These are phyloP conservation scores for Cucurbita pepo DNA, from an alignment of 306 rosid genomes.

Conservation along the genomic window DNA sequence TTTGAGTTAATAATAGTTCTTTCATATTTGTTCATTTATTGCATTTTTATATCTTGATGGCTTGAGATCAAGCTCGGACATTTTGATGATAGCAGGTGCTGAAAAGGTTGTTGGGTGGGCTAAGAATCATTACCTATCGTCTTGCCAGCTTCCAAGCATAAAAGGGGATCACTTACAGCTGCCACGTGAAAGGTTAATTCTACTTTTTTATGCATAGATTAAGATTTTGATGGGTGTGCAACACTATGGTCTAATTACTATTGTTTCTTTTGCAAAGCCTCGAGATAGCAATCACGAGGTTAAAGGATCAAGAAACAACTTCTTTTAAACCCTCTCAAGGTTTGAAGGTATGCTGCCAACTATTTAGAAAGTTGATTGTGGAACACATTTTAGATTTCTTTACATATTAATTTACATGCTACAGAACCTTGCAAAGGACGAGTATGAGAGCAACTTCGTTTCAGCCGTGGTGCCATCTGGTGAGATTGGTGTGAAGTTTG, in stretches of 20 bases:
- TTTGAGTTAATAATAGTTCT: neutral
- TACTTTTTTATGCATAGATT: neutral
- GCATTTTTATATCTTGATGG: neutral
- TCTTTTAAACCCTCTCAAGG: slow-evolving; percentile 60
- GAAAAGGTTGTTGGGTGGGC: slow-evolving; percentile 97
- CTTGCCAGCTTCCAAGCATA: slow-evolving; percentile 48
- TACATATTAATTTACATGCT: neutral
- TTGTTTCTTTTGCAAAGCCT: slow-evolving; percentile 36
- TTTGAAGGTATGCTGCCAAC: slow-evolving; percentile 51
- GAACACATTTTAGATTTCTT: neutral
- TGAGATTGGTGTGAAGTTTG: slow-evolving; percentile 93
- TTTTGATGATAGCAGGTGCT: slow-evolving; percentile 45
- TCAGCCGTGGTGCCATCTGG: slow-evolving; percentile 90
- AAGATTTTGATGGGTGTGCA: neutral
- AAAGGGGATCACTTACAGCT: slow-evolving; percentile 66
- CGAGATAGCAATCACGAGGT: slow-evolving; percentile 66
- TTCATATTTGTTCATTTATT: neutral
- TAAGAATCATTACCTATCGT: slow-evolving; percentile 68
- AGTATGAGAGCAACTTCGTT: slow-evolving; percentile 81
- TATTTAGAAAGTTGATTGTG: neutral
- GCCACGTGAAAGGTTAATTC: slow-evolving; percentile 65
- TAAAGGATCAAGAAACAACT: slow-evolving; percentile 61
- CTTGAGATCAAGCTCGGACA: neutral
- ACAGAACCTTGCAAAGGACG: slow-evolving; percentile 91
- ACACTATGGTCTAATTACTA: slow-evolving; percentile 6